These are phyloP conservation scores for Aspergillus brunneoviolaceus DNA, from an alignment of 2,329 filamentous ascomycete genomes.

Conservation along the genomic window DNA sequence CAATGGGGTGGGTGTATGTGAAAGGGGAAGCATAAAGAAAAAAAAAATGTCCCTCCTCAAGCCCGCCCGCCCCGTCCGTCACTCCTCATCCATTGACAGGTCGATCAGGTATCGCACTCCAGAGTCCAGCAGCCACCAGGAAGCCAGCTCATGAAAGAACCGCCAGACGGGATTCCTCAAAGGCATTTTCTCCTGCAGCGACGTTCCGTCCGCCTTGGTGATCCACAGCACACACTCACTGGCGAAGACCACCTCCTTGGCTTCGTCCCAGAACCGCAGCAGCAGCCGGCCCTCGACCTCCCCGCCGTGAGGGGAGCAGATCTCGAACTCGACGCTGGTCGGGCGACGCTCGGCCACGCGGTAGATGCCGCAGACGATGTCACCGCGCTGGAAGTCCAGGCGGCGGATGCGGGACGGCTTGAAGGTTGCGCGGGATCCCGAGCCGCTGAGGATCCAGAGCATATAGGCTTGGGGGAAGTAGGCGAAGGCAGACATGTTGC, in stretches of 20 bases:
- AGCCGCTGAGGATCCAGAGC: constrained; percentile 22
- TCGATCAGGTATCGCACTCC: constrained; percentile 32
- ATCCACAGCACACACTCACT: constrained; percentile 37
- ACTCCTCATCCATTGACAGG: constrained; percentile 13
- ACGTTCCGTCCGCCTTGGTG: constrained; percentile 10
- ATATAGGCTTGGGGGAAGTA: constrained; percentile 34
- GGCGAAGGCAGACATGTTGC: constrained; percentile 36
- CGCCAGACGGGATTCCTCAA: constrained; percentile 29
- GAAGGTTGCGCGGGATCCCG: constrained; percentile 25
- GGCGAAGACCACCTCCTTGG: constrained; percentile 22
- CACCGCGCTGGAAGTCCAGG: constrained; percentile 30
- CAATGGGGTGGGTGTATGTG: background rate
- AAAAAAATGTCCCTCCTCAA: background rate
- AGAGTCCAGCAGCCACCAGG: constrained; percentile 40
- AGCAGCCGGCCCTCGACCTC: constrained; percentile 25
- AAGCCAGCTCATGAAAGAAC: constrained; percentile 34
- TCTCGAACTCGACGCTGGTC: constrained; percentile 33
- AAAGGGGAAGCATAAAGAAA: background rate
- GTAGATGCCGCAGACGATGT: constrained; percentile 36
- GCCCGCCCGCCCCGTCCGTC: background rate
- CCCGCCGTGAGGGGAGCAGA: constrained; percentile 18
- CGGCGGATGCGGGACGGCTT: constrained; percentile 23
- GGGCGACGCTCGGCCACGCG: constrained; percentile 24
- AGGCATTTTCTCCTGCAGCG: constrained; percentile 23
- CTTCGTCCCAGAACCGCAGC: constrained; percentile 23